Evolutionary conservation across 371 early-diverging fungal genomes (phyloP).

Genomic region (Mortierella sp.): DNA sequence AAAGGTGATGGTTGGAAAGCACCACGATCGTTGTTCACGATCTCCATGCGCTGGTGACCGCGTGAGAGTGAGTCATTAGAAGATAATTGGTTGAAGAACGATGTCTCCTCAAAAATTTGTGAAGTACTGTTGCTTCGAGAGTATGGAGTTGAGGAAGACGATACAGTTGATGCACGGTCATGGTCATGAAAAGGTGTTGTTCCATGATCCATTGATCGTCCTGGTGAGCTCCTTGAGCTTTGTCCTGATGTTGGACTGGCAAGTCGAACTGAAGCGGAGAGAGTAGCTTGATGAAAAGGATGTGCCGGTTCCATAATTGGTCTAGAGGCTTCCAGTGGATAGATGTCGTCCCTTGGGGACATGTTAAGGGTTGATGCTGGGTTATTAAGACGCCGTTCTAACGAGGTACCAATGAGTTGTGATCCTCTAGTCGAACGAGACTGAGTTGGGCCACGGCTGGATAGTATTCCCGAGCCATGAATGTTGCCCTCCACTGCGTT

Average conservation of each 20-base stretch:
- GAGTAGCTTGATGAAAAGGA: constrained; percentile 38
- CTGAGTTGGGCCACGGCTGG: constrained; percentile 32
- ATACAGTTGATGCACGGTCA: constrained; percentile 37
- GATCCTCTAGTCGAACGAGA: constrained; percentile 41
- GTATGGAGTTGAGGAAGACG: constrained; percentile 40
- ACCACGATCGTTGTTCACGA: constrained; percentile 6
- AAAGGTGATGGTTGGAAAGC: constrained; percentile 17
- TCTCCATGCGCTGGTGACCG: constrained; percentile 19
- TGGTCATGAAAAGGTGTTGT: constrained; percentile 13
- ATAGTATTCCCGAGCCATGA: constrained; percentile 23
- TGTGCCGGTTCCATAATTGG: constrained; percentile 32
- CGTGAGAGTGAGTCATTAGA: constrained; percentile 41
- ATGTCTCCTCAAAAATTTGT: constrained; percentile 52
- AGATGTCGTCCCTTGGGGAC: constrained; percentile 24
- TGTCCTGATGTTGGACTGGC: neutral
- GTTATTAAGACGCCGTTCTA: constrained; percentile 18
- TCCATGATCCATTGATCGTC: constrained; percentile 4
- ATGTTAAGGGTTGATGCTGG: constrained; percentile 6
- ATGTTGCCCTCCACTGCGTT: constrained; percentile 16
- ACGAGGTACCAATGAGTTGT: constrained; percentile 18
- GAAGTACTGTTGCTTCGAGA: constrained; percentile 51
- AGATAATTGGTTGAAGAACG: constrained; percentile 50
- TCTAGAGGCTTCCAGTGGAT: neutral
- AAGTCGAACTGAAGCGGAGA: constrained; percentile 23
- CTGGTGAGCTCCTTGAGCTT: constrained; percentile 13